These are phyloP conservation scores for Hydrangea macrophylla DNA, from an alignment of 148 eudicot species.

Conservation along the genomic window DNA sequence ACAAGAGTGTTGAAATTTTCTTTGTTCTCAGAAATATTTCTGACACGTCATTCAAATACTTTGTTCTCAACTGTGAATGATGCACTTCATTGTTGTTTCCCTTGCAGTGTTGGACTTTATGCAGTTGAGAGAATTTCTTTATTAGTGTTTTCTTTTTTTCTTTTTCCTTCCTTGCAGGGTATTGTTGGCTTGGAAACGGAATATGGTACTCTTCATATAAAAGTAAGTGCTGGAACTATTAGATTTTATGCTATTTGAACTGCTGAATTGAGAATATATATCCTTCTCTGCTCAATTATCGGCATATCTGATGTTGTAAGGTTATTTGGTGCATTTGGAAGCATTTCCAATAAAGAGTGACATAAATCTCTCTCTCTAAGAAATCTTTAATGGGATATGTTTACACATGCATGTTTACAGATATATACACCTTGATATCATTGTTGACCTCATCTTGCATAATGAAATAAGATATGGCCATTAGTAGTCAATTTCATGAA, in stretches of 20 bases:
- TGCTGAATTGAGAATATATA: not conserved
- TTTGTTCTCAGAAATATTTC: not conserved
- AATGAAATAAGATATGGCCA: not conserved
- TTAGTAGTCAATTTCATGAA: not conserved
- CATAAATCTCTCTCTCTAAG: not conserved
- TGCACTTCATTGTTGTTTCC: not conserved
- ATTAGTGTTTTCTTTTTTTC: slow-evolving; percentile 9
- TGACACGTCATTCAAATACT: not conserved
- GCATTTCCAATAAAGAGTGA: not conserved
- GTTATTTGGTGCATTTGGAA: not conserved
- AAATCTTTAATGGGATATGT: not conserved
- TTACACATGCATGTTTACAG: not conserved
- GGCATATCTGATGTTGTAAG: not conserved
- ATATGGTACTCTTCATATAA: slow-evolving; percentile 75
- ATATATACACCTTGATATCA: not conserved
- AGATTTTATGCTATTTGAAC: not conserved
- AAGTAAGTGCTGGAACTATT: slow-evolving; percentile 39
- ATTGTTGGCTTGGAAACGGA: slow-evolving; percentile 78
- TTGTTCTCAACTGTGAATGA: not conserved
- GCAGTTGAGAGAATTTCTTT: not conserved
- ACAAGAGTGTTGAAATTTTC: not conserved
- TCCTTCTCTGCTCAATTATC: not conserved
- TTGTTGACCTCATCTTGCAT: not conserved
- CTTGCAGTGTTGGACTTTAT: not conserved
- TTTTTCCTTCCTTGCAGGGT: slow-evolving; percentile 45